Base-by-base conservation (phyloP, 106 monocot species). In the Cymbidium sinense region DNA sequence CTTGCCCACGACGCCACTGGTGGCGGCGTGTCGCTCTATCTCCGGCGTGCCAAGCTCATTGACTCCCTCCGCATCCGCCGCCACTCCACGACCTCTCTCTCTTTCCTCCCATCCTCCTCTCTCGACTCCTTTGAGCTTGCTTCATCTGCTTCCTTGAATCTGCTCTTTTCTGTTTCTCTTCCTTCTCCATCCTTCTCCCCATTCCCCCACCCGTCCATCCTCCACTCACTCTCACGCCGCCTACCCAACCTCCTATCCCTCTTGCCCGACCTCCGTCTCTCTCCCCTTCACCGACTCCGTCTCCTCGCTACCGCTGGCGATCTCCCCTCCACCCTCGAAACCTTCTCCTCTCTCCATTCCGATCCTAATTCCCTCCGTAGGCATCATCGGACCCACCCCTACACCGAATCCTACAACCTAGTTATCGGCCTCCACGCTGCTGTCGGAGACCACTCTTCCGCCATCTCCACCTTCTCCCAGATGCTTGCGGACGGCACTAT, bases 401-500 rank as follows among this genome's bases (percentile, higher is more conserved):
- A 77, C 54, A 80, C 86, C 55, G 96, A 96, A 72, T 80, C 96
- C 47, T 93, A 91, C 88, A 96, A 96, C 76, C 83, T 96, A 58
- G n/a, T 96, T 58, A 86, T 96, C 39, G 35, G 64, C 28, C 87
- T 93, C 79, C 64, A 89, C 81, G 81, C 81, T 27, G 34, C 79
- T 11, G 51, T 39, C 15, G 76, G 83, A 37, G 36, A 25, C 27
- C 86, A 93, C 69, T 37, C 71, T 12, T 79, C 82, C 27, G 96
- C 93, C n/a, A 80, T 89, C 10, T 69, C 70, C 12, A 71, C 76
- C 41, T 89, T 96, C 77, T 31, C 18, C 37, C 78, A 55, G 43
- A 82, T 96, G 86, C 52, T 96, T 54, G 43, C 39, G 11, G 88
- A 93, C 4, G 96, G 96, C 33, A 89, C 86, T 3, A 77, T 69